Percentiles rank a stretch among this genome's conserved stretches.
These are phyloP conservation scores for Lyophyllum atratum DNA, from an alignment of 768 basidiomycete genomes.

Conservation along the genomic window DNA sequence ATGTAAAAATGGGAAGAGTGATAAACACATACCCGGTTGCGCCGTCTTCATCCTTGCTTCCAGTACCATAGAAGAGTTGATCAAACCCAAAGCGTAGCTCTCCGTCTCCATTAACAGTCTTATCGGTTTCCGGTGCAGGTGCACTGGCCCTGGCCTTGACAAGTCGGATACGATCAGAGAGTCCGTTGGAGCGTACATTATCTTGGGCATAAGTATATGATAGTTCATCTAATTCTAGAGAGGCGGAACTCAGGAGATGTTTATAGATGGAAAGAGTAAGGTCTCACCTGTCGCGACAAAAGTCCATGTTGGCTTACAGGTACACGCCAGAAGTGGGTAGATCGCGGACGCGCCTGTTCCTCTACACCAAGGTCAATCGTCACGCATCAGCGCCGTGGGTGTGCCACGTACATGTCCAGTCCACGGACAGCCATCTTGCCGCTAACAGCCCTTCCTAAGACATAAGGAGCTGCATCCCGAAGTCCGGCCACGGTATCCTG, in stretches of 20 bases:
- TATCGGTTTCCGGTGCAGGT: conserved; percentile 31
- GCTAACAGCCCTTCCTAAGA: background rate
- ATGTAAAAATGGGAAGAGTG: background rate
- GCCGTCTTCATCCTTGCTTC: background rate
- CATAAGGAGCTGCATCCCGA: conserved; percentile 12
- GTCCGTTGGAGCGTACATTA: conserved; percentile 61
- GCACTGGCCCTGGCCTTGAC: conserved; percentile 21
- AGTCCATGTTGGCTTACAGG: conserved; percentile 50
- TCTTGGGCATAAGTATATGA: conserved; percentile 57
- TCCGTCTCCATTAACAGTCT: background rate
- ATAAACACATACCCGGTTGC: background rate
- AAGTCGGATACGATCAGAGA: conserved; percentile 54
- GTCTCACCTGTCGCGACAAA: conserved; percentile 70
- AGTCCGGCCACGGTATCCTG: conserved; percentile 61
- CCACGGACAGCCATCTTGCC: conserved; percentile 40
- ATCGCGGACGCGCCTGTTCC: conserved; percentile 93
- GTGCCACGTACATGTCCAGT: conserved; percentile 67
- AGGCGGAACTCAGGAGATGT: background rate
- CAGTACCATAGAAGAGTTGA: conserved; percentile 4
- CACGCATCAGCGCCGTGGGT: background rate
- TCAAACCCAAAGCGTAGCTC: conserved; percentile 16
- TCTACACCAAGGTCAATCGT: conserved; percentile 25
- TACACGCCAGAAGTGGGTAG: conserved; percentile 78
- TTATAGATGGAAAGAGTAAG: background rate
- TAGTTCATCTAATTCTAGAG: conserved; percentile 65